Evolutionary conservation across 257 asterid genomes (phyloP).

Genomic region (Capsicum chinense): DNA sequence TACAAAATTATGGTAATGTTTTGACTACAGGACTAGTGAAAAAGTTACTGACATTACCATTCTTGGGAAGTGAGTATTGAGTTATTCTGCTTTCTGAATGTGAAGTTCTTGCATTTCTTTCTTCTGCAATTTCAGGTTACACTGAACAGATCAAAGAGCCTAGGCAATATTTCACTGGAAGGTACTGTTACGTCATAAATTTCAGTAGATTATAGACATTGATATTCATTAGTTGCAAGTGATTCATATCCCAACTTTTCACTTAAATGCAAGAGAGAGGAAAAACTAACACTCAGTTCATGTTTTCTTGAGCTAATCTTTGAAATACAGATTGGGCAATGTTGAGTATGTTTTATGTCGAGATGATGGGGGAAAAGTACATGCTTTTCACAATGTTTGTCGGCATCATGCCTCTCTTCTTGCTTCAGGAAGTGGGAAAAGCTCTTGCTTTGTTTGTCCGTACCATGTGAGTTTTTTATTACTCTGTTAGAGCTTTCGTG

Average conservation of each 20-base stretch:
- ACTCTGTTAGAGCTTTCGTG: conserved; percentile 1
- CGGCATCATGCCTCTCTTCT: conserved; percentile 90
- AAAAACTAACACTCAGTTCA: neutral
- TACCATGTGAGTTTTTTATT: conserved; percentile 74
- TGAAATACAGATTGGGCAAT: conserved; percentile 69
- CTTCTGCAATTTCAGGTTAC: conserved; percentile 50
- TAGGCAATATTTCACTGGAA: conserved; percentile 76
- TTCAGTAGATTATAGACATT: neutral
- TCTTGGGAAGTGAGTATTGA: neutral
- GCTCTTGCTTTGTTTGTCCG: conserved; percentile 84
- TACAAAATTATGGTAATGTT: neutral
- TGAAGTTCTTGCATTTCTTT: neutral
- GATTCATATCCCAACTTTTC: neutral
- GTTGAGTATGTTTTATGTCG: conserved; percentile 78
- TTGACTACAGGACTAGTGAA: neutral
- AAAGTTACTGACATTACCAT: neutral
- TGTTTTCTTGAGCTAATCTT: conserved; percentile 34
- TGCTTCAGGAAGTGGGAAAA: conserved; percentile 73
- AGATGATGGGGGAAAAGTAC: conserved; percentile 62
- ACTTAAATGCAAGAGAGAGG: neutral
- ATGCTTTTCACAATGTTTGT: conserved; percentile 87
- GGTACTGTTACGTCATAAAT: conserved; percentile 45
- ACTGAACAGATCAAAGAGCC: conserved; percentile 70
- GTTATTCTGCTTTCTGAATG: neutral
- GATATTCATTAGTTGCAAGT: neutral